Conservation (phyloP, 164 flowering plant genomes). For the Magnolia changhungtana region DNA sequence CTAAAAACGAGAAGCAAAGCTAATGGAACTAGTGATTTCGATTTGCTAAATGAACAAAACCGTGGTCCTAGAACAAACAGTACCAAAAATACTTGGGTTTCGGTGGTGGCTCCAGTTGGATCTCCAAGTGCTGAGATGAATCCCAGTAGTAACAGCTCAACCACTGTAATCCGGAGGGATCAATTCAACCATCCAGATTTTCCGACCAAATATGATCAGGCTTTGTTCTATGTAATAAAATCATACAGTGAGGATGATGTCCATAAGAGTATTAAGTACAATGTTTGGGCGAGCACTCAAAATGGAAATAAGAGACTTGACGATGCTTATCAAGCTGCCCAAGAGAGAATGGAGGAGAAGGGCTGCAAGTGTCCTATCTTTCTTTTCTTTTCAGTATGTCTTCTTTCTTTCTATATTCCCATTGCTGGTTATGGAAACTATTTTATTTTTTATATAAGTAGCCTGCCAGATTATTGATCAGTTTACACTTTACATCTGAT, state of each 20-base stretch:
- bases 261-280: slow-evolving; percentile 79
- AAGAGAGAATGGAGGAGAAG: slow-evolving; percentile 31
- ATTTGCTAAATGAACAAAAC: slow-evolving; percentile 46
- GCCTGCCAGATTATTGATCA: no score
- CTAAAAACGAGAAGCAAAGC: slow-evolving; percentile 33
- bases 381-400: slow-evolving; percentile 72
- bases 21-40: slow-evolving; percentile 29
- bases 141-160: slow-evolving; percentile 14
- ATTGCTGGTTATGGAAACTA: no score
- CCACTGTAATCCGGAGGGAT: slow-evolving; percentile 34
- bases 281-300: slow-evolving; percentile 83
- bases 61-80: slow-evolving; percentile 48
- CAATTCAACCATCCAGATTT: slow-evolving; percentile 58
- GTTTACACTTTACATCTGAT: no score
- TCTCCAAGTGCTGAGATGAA: slow-evolving; percentile 19
- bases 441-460: no score
- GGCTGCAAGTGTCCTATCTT: slow-evolving; percentile 57
- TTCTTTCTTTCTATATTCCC: neutral
- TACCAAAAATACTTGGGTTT: slow-evolving; percentile 18
- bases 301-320: slow-evolving; percentile 79
- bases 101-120: slow-evolving; percentile 23
- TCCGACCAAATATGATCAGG: slow-evolving; percentile 48
- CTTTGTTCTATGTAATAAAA: slow-evolving; percentile 70
- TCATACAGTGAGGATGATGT: slow-evolving; percentile 85
- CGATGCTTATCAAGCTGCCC: slow-evolving; percentile 59